Evolutionary conservation across 2,329 filamentous ascomycete genomes (phyloP).

Genomic region (Aspergillus pseudonomiae): DNA sequence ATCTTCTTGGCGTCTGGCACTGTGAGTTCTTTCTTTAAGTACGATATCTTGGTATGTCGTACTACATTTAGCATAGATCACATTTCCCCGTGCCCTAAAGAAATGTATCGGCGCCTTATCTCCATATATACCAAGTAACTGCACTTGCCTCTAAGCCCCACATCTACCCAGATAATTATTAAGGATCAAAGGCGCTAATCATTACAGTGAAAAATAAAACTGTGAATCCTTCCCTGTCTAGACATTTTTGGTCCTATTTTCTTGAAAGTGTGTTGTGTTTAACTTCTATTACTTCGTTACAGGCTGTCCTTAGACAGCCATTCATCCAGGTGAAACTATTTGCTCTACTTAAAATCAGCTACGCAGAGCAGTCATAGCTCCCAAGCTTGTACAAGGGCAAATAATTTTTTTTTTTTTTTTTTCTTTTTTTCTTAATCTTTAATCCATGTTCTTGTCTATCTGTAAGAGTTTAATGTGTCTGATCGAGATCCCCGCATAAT

Average conservation of each 20-base stretch:
- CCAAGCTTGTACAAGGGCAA: not conserved
- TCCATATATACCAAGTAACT: not conserved
- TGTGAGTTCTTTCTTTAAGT: not conserved
- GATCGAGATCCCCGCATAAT: not conserved
- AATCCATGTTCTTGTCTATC: not conserved
- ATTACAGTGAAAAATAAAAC: constrained; percentile 10
- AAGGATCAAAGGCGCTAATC: constrained; percentile 9
- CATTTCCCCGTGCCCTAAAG: not conserved
- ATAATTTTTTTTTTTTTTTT: not conserved
- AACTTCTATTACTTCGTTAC: not conserved
- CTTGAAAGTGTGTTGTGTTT: not conserved
- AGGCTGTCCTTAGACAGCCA: not conserved
- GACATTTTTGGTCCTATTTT: not conserved
- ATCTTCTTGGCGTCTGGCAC: not conserved
- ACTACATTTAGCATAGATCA: not conserved
- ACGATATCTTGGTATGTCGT: not conserved
- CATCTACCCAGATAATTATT: constrained; percentile 11
- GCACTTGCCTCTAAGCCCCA: constrained; percentile 16
- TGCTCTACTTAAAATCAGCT: not conserved
- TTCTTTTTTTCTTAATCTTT: too few species aligned
- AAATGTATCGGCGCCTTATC: not conserved
- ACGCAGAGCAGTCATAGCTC: not conserved
- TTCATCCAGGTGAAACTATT: not conserved
- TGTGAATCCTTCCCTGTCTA: constrained; percentile 8
- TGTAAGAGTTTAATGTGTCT: not conserved